Percentiles rank a stretch among this genome's conserved stretches.
Evolutionary conservation across 2,329 filamentous ascomycete species (phyloP).

Genomic region (Calonectria naviculata): DNA sequence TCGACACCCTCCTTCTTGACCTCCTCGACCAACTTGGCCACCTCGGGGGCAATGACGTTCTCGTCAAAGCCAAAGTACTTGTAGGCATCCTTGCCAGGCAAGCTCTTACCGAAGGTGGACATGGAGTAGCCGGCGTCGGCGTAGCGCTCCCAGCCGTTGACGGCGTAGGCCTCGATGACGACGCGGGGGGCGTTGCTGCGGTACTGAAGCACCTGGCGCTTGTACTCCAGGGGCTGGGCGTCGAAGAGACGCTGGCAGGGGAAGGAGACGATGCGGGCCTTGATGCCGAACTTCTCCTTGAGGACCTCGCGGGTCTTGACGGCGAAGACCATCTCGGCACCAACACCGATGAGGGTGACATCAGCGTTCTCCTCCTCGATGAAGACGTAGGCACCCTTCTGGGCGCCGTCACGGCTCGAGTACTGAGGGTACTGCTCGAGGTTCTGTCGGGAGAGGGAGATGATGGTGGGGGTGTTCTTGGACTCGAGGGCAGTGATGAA

Average conservation of each 20-base stretch:
- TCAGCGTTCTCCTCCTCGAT: conserved; percentile 55
- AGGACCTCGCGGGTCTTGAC: conserved; percentile 50
- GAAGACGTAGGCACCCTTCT: conserved; percentile 59
- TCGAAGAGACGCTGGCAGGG: conserved; percentile 58
- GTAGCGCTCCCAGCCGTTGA: conserved; percentile 70
- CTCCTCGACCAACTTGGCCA: conserved; percentile 46
- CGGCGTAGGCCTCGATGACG: conserved; percentile 69
- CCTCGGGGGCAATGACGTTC: conserved; percentile 50
- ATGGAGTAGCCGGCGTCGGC: conserved; percentile 67
- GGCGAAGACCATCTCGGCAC: conserved; percentile 49
- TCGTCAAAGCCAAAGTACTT: conserved; percentile 66
- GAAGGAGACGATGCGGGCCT: conserved; percentile 55
- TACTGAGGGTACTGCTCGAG: conserved; percentile 52
- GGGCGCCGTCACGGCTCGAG: conserved; percentile 53
- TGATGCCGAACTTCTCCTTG: conserved; percentile 50
- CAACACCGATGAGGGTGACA: conserved; percentile 55
- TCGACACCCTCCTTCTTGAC: conserved; percentile 44
- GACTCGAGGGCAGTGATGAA: conserved; percentile 60
- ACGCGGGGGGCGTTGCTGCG: conserved; percentile 59
- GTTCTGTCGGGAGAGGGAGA: conserved; percentile 59
- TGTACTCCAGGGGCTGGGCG: conserved; percentile 55
- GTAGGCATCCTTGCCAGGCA: conserved; percentile 66
- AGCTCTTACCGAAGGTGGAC: conserved; percentile 64
- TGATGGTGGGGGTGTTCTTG: conserved; percentile 55
- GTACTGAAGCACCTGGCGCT: conserved; percentile 55